These are phyloP conservation scores for Clonostachys rosea DNA, from an alignment of 2,329 filamentous ascomycete species.

Conservation along the genomic window DNA sequence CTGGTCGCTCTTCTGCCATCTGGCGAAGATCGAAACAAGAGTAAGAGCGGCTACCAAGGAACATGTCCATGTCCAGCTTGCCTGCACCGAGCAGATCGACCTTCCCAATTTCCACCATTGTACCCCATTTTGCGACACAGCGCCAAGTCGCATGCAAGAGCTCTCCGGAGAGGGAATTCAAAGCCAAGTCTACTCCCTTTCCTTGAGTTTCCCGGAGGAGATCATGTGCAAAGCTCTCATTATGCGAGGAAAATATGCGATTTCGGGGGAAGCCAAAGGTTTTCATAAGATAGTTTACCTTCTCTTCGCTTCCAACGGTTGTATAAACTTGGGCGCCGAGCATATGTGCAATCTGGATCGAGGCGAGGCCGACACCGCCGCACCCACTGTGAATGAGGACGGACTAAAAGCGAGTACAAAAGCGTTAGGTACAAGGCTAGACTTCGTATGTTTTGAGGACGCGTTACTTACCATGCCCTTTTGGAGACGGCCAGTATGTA, in stretches of 20 bases:
- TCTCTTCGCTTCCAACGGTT: conserved; percentile 22
- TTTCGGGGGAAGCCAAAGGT: conserved; percentile 16
- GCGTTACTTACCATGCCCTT: neutral
- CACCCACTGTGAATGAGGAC: conserved; percentile 24
- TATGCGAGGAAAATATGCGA: conserved; percentile 19
- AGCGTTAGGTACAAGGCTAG: conserved; percentile 6
- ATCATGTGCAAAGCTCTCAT: conserved; percentile 14
- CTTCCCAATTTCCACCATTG: conserved; percentile 25
- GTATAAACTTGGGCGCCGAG: conserved; percentile 17
- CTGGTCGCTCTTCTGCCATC: neutral
- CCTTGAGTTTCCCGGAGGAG: conserved; percentile 12
- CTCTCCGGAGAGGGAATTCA: conserved; percentile 22
- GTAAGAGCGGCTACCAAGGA: conserved; percentile 27
- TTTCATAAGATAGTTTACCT: conserved; percentile 16
- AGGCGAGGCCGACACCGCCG: conserved; percentile 21
- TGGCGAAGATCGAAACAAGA: conserved; percentile 21
- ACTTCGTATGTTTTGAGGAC: conserved; percentile 3
- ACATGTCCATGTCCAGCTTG: conserved; percentile 13
- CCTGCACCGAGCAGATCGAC: neutral
- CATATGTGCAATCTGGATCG: conserved; percentile 16
- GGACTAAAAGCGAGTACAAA: conserved; percentile 5
- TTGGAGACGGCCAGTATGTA: conserved; percentile 15
- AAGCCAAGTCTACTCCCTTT: conserved; percentile 19
- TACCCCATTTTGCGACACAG: conserved; percentile 20
- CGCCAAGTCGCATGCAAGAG: conserved; percentile 19